phyloP scores from a whole-genome alignment of 306 rosid species.

The Carpinus fangiana region DNA sequence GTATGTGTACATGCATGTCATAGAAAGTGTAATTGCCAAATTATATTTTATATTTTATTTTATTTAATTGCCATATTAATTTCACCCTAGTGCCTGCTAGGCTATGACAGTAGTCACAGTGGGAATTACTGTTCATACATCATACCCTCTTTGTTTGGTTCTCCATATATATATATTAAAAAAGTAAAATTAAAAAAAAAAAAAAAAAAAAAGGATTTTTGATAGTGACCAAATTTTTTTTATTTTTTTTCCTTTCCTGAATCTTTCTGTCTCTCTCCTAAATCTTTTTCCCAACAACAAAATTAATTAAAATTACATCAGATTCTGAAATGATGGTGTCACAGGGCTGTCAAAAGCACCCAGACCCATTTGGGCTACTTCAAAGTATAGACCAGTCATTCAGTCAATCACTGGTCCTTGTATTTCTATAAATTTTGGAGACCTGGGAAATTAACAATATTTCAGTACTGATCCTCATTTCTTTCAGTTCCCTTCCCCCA shows the following conservation, averaged over 20 bases:
- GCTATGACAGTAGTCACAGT: conserved; percentile 41
- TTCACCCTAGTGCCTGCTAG: conserved; percentile 38
- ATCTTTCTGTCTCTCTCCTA: neutral
- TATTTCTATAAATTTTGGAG: conserved; percentile 19
- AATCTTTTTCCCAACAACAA: conserved; percentile 17
- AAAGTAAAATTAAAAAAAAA: too few species aligned
- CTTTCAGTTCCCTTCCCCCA: conserved; percentile 49
- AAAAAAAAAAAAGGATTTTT: conserved; percentile 13
- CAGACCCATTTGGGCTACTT: conserved; percentile 25
- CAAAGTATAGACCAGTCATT: conserved; percentile 27
- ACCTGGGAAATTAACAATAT: conserved; percentile 25
- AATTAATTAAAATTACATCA: conserved; percentile 30
- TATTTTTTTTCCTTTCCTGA: neutral
- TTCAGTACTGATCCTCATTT: conserved; percentile 57
- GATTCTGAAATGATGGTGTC: conserved; percentile 37
- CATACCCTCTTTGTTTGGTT: conserved; percentile 43
- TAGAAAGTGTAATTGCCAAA: neutral
- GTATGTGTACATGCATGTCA: conserved; percentile 5
- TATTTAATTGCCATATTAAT: conserved; percentile 11
- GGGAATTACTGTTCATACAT: conserved; percentile 42
- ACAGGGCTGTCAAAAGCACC: conserved; percentile 34
- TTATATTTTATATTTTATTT: neutral
- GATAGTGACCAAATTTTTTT: conserved; percentile 28
- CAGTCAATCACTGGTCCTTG: conserved; percentile 29
- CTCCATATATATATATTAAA: conserved; percentile 7